Evolutionary conservation across 2,329 filamentous ascomycete species (phyloP), one percentile per base, ranked within the genome.

Genomic region (Ophiognomonia clavigignenti-juglandacearum): DNA sequence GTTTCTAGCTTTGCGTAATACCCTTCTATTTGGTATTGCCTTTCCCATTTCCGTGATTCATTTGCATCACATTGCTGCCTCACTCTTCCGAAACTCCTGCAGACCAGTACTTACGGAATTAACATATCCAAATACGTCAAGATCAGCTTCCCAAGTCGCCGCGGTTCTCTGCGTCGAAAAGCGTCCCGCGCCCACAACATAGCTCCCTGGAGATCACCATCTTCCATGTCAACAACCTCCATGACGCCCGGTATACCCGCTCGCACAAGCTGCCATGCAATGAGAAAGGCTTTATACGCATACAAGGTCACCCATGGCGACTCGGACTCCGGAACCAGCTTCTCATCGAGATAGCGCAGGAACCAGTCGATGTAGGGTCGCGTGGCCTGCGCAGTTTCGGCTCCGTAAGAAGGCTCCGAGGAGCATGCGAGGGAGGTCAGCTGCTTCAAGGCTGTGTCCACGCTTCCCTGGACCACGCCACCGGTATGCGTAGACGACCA

Each of bases 401-500:
- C 37, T 16, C 66, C 61, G 39, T 59, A 64, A 2, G 68, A 46
- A 10, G 67, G 57, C 24, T 63, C 59, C 31, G 55, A 57, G 1
- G 59, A 56, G 4, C 62, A 59, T 1, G 61, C 59, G 14, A 66
- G 50, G 27, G 59, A 56, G 2, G 62, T 61, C 9, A 59, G 58
- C 24, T 64, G 62, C 8, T 53, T 57, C 23, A 69, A 43, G 16
- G 66, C 56, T 0, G 59, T 58, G 31, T 69, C 64, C 39, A 70
- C 59, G 23, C 59, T 66, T 10, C 59, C 59, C 9, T 57, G 63
- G 0, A 70, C 62, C 14, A 69, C 64, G 1, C 66, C 67, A 3
- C 61, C 58, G 0, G 66, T 70, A 45, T 70, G 67, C 3, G 63
- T 59, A 3, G 64, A 63, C 0, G 66, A 69, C 67, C 67, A 70